Evolutionary conservation across 2,329 filamentous ascomycete species (phyloP).

Genomic region (Monilinia polystroma): DNA sequence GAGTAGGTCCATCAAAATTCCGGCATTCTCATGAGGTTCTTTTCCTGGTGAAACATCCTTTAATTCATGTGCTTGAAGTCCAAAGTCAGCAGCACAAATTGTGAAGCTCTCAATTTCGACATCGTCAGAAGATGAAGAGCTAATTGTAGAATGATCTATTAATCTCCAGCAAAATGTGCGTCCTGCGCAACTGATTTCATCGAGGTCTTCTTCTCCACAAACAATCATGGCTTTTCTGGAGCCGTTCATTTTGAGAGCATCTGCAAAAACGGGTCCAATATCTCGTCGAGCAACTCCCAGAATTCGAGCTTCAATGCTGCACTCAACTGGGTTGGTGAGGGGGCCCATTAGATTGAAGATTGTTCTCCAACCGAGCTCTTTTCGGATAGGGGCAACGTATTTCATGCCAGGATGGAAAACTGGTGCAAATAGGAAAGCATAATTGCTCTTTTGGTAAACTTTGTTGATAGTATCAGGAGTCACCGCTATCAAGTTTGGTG

Average conservation of each 20-base stretch:
- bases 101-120: constrained; percentile 72
- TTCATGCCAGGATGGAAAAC: constrained; percentile 96
- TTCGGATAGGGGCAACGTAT: constrained; percentile 80
- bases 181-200: constrained; percentile 92
- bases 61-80: constrained; percentile 71
- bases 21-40: constrained; percentile 82
- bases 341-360: constrained; percentile 98
- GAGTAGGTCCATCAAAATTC: constrained; percentile 76
- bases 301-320: constrained; percentile 80
- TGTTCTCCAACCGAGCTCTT: constrained; percentile 87
- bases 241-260: constrained; percentile 75
- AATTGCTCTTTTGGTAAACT: constrained; percentile 80
- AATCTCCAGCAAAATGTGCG: constrained; percentile 87
- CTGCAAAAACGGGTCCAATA: constrained; percentile 84
- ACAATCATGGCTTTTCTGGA: constrained; percentile 83
- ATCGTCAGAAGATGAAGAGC: constrained; percentile 42
- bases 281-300: constrained; percentile 89
- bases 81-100: constrained; percentile 82
- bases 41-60: constrained; percentile 79
- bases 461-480: constrained; percentile 66
- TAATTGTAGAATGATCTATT: constrained; percentile 48
- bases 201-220: constrained; percentile 90
- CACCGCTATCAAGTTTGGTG: constrained; percentile 73
- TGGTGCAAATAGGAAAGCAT: constrained; percentile 92
- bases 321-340: constrained; percentile 85